Evolutionary conservation across 2,329 filamentous ascomycete species (phyloP).

Genomic region (Ceratocystis alfenasii): DNA sequence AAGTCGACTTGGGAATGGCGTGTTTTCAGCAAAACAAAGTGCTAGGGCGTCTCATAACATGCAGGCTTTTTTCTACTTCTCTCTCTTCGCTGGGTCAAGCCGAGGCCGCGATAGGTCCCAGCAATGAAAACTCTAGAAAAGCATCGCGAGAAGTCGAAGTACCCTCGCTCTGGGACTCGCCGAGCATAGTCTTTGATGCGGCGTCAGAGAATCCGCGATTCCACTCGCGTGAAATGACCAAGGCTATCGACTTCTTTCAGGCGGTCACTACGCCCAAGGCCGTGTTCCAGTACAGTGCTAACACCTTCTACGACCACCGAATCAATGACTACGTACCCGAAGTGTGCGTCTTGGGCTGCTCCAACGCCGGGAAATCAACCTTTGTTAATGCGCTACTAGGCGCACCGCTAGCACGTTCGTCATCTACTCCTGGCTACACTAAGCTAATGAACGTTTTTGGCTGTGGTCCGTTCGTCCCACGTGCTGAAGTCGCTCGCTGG

Average conservation of each 20-base stretch:
- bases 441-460: conserved; percentile 45
- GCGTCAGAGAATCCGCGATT: conserved; percentile 4
- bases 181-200: conserved; percentile 12
- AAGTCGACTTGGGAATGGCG: background rate
- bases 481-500: conserved; percentile 14
- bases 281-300: conserved; percentile 40
- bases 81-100: background rate
- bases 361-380: conserved; percentile 81
- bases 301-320: conserved; percentile 37
- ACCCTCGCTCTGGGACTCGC: conserved; percentile 17
- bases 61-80: conserved; percentile 1
- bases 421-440: conserved; percentile 41
- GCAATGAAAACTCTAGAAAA: background rate
- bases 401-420: conserved; percentile 37
- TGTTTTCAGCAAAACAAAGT: background rate
- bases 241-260: conserved; percentile 18
- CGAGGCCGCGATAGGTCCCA: background rate
- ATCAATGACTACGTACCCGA: conserved; percentile 44
- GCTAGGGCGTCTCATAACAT: background rate
- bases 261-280: conserved; percentile 21
- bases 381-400: conserved; percentile 73
- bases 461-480: conserved; percentile 34
- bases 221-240: conserved; percentile 7
- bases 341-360: conserved; percentile 71
- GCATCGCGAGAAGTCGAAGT: background rate